Conservation (phyloP, 768 basidiomycete genomes). For the Inosperma sp. region DNA sequence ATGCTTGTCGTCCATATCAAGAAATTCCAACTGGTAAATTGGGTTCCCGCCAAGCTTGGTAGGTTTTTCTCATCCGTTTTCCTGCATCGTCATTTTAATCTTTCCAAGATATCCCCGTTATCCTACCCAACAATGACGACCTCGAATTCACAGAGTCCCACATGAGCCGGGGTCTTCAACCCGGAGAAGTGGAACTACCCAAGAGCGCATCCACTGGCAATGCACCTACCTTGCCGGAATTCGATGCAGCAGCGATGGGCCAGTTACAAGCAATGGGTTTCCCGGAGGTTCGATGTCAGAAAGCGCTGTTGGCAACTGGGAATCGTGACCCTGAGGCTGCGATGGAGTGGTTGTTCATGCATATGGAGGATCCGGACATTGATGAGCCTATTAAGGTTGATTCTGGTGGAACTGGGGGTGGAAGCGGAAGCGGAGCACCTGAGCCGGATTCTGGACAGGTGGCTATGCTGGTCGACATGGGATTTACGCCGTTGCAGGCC, state of each 20-base stretch:
- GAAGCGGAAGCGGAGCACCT: neutral
- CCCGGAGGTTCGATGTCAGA: conserved; percentile 78
- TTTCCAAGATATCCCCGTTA: conserved; percentile 74
- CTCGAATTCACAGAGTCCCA: conserved; percentile 58
- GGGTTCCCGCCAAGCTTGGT: conserved; percentile 97
- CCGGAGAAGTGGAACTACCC: conserved; percentile 65
- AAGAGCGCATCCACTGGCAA: conserved; percentile 38
- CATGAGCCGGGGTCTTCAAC: conserved; percentile 66
- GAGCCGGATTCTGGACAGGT: conserved; percentile 74
- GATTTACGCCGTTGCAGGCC: conserved; percentile 80
- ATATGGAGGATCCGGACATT: conserved; percentile 96
- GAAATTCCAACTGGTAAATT: conserved; percentile 92
- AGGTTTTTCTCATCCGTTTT: conserved; percentile 17
- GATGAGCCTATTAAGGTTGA: conserved; percentile 62
- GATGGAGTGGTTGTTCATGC: conserved; percentile 93
- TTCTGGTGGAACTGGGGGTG: conserved; percentile 4
- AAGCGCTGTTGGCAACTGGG: conserved; percentile 86
- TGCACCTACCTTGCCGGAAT: conserved; percentile 46
- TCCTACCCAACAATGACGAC: conserved; percentile 53
- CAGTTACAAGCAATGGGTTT: conserved; percentile 91
- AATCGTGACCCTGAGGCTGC: conserved; percentile 71
- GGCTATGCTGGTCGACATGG: conserved; percentile 80
- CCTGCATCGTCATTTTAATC: neutral
- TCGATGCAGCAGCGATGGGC: conserved; percentile 69
- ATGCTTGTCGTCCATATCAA: conserved; percentile 86